Conservation (phyloP, 805 yeast species). For the Yarrowia sp. region DNA sequence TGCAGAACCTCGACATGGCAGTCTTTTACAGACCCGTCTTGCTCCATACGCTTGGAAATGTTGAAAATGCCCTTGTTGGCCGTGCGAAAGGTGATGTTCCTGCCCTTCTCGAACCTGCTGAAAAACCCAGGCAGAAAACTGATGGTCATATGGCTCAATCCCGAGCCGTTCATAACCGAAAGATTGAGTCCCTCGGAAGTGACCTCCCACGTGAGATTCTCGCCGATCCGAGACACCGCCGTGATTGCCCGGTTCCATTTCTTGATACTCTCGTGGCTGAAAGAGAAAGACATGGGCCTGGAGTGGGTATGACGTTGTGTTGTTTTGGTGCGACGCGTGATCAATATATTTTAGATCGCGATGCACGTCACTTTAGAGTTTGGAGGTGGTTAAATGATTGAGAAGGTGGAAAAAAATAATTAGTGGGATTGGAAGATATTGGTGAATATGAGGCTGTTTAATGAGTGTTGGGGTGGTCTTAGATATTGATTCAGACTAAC, state of each 20-base stretch:
- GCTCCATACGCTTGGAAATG: conserved; percentile 29
- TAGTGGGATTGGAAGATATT: neutral
- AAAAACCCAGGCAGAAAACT: conserved; percentile 9
- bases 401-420: neutral
- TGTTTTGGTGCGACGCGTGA: conserved; percentile 6
- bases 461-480: no score
- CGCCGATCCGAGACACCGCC: conserved; percentile 27
- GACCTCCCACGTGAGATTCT: conserved; percentile 28
- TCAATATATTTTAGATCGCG: neutral
- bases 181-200: conserved; percentile 2
- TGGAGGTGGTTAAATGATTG: neutral
- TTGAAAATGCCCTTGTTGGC: conserved; percentile 34
- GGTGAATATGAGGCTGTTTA: no score
- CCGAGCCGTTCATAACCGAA: conserved; percentile 24
- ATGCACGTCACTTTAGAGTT: neutral
- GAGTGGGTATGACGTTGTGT: neutral
- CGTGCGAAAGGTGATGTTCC: neutral
- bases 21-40: conserved; percentile 2
- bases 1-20: conserved; percentile 7
- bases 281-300: conserved; percentile 11
- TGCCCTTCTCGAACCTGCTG: neutral
- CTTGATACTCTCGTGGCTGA: conserved; percentile 15
- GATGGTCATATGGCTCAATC: conserved; percentile 19
- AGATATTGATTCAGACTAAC: no score
- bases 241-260: conserved; percentile 27